Percentiles rank a stretch among this genome's conserved stretches.
Conservation (phyloP, 176 grass and related monocot genomes). For the Zizania latifolia region DNA sequence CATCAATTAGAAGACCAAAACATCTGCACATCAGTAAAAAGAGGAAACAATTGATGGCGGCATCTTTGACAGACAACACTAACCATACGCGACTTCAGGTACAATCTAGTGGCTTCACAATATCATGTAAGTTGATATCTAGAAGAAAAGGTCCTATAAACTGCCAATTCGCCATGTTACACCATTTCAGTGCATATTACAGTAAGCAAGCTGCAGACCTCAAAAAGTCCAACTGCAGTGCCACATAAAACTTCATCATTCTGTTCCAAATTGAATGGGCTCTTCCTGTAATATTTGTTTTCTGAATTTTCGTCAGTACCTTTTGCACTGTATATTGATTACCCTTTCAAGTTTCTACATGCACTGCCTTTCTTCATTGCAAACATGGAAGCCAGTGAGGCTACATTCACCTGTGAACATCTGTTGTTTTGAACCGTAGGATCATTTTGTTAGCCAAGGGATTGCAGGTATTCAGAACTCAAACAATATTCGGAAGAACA, state of each 20-base stretch:
- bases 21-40: not conserved
- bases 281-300: constrained; percentile 18
- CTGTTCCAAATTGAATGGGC: constrained; percentile 22
- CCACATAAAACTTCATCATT: constrained; percentile 34
- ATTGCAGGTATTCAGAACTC: not conserved
- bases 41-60: not conserved
- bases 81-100: constrained; percentile 1
- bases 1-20: not conserved
- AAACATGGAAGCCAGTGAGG: not conserved
- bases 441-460: not conserved
- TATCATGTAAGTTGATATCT: not conserved
- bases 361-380: not conserved
- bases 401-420: not conserved
- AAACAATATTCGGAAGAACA: constrained; percentile 7
- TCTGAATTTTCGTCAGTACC: not conserved
- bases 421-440: not conserved
- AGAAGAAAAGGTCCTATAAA: not conserved
- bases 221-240: not conserved
- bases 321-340: constrained; percentile 14
- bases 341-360: constrained; percentile 17
- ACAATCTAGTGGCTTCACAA: not conserved
- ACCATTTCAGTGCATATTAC: not conserved
- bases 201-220: not conserved
- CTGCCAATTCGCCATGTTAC: constrained; percentile 6
- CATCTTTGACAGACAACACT: constrained; percentile 14